Evolutionary conservation across 2,329 filamentous ascomycete genomes (phyloP), one percentile per base, ranked within the genome.

Genomic region (Niveomyces coronatus): DNA sequence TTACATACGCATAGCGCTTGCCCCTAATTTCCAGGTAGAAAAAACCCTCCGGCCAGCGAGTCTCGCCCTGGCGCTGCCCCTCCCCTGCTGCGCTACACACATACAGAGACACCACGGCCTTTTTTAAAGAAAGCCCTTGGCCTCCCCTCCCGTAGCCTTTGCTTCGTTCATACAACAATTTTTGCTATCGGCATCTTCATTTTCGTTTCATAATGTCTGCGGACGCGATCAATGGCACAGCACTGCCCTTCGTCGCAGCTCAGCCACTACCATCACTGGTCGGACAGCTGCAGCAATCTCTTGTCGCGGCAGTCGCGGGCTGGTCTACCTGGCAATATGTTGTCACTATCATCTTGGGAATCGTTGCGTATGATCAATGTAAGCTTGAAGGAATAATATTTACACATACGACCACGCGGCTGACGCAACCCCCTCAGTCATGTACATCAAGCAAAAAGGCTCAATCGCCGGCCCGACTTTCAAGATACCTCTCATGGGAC

Each of bases 401-500:
- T 24, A 24, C 9, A 42, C 42, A 43, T 31, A 34, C 20, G 13
- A 9, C 9, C 0, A 43, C 10, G n/a, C n/a, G n/a, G n/a, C n/a
- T n/a, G n/a, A n/a, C n/a, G n/a, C n/a, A n/a, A n/a, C n/a, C n/a
- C n/a, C 3, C 41, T 3, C 44, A 80, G 76, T 70, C 45, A 68
- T 68, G 52, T 82, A 82, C 48, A 63, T 79, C 47, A 69, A 62
- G 50, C 63, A 67, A 18, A 82, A 81, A 48, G 74, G 76, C 11
- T 62, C 70, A 1, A 78, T 82, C 41, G 65, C 73, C n/a, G 77
- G 77, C 3, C 76, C 77, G 11, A 49, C 57, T 18, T 73, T 76
- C 65, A 82, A 81, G 52, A 70, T 79, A 24, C 77, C 77, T 0
- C 71, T 82, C 49, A 79, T 86, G 57, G 84, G 84, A 2, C 83